A percentile compares a stretch with the other conserved stretches of the same genome.
Evolutionary conservation across 2,329 filamentous ascomycete genomes (phyloP).

Genomic region (Leptographium galeiforme): DNA sequence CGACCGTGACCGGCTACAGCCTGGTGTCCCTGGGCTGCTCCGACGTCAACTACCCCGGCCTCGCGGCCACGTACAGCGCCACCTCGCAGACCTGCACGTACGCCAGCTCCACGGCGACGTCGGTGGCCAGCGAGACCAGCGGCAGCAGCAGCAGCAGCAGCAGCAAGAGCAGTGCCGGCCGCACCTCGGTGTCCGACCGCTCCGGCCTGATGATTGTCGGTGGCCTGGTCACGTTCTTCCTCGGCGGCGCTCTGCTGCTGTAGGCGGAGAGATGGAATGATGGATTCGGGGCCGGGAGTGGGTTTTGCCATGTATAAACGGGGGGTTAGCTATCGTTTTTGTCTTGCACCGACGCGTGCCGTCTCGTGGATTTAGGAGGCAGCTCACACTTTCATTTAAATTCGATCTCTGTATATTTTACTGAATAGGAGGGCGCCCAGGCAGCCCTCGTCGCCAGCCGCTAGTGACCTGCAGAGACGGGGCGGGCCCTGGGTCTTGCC

Average conservation of each 20-base stretch:
- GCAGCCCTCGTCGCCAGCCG: no score
- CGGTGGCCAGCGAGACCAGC: no score
- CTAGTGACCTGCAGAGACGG: no score
- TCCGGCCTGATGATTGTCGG: not conserved
- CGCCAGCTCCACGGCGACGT: not conserved
- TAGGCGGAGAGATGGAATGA: not conserved
- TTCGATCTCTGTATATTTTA: no score
- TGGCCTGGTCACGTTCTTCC: not conserved
- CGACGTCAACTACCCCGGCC: constrained; percentile 5
- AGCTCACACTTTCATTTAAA: no score
- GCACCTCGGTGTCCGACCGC: not conserved
- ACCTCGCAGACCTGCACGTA: constrained; percentile 2
- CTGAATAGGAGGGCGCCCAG: no score
- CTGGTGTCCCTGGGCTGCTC: constrained; percentile 5
- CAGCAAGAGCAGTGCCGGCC: not conserved
- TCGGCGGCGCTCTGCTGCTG: not conserved
- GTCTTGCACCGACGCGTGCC: no score
- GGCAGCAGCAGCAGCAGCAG: not conserved
- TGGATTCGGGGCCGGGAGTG: no score
- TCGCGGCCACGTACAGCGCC: constrained; percentile 1
- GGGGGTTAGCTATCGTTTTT: not conserved
- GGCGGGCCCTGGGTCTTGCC: no score
- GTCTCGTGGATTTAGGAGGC: no score
- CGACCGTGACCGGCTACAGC: constrained; percentile 1
- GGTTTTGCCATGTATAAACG: no score